Conservation (phyloP, 352 stramenopile genomes). For the Thalassiosira livingstoniorum region DNA sequence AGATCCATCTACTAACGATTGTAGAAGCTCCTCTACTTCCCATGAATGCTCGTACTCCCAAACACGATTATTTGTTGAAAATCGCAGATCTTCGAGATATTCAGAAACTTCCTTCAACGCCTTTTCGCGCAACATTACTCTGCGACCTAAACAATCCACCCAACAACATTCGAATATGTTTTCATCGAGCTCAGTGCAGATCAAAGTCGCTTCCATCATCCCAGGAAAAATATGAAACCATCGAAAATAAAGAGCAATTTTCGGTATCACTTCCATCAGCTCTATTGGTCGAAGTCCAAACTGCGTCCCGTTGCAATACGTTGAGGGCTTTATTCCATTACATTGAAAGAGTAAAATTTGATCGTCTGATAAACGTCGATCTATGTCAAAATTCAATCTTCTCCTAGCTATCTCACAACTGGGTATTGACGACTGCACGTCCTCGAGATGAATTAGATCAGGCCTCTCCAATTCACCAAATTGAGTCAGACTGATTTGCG, state of each 20-base stretch:
- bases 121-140: neutral
- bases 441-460: neutral
- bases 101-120: slow-evolving; percentile 14
- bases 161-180: slow-evolving; percentile 15
- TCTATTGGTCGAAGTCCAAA: slow-evolving; percentile 30
- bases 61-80: neutral
- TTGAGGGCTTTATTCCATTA: neutral
- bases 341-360: neutral
- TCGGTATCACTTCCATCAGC: slow-evolving; percentile 11
- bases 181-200: neutral
- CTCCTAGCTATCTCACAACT: neutral
- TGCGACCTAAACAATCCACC: slow-evolving; percentile 19
- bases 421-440: neutral
- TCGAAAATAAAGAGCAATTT: slow-evolving; percentile 16
- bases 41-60: slow-evolving; percentile 1
- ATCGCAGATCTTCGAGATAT: too few relatives aligned
- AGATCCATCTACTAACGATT: neutral
- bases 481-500: too few relatives aligned
- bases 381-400: neutral
- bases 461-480: too few relatives aligned
- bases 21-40: slow-evolving; percentile 5
- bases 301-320: slow-evolving; percentile 7
- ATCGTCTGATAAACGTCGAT: neutral
- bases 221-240: slow-evolving; percentile 14
- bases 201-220: neutral